Conservation (phyloP, 352 stramenopile species). For the Phytophthora colocasiae region DNA sequence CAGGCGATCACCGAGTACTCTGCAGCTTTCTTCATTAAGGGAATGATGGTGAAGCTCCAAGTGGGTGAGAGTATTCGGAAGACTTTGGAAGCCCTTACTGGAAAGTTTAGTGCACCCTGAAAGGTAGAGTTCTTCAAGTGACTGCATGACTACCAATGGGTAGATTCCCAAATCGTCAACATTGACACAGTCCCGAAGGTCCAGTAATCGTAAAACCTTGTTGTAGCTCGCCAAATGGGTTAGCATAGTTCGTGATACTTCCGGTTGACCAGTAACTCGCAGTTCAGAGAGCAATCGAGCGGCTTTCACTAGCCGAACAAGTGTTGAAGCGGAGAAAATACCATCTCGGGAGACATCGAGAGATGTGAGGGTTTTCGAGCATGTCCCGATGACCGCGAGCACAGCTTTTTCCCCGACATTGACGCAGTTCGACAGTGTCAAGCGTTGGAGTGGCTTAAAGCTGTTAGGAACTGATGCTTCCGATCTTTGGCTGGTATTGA, state of each 20-base stretch:
- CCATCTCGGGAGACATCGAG: constrained; percentile 53
- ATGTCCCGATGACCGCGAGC: constrained; percentile 42
- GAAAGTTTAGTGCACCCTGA: constrained; percentile 45
- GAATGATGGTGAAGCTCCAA: constrained; percentile 46
- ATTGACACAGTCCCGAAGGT: constrained; percentile 55
- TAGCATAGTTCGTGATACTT: constrained; percentile 53
- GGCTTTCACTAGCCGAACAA: constrained; percentile 52
- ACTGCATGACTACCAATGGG: constrained; percentile 65
- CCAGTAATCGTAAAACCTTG: constrained; percentile 56
- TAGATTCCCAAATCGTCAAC: constrained; percentile 75
- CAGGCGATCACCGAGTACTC: constrained; percentile 35
- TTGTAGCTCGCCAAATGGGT: constrained; percentile 64
- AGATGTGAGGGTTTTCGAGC: constrained; percentile 31
- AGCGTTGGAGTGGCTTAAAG: constrained; percentile 33
- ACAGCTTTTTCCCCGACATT: constrained; percentile 43
- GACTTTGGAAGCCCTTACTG: constrained; percentile 46
- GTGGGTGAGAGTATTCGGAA: constrained; percentile 48
- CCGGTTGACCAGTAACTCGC: constrained; percentile 41
- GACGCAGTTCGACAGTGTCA: constrained; percentile 37
- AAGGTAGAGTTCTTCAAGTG: constrained; percentile 55
- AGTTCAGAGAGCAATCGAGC: constrained; percentile 41
- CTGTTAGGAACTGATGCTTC: neutral
- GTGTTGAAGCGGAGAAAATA: constrained; percentile 21
- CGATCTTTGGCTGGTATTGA: constrained; percentile 1
- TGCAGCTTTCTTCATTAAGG: constrained; percentile 46